phyloP scores from a whole-genome alignment of 2,329 filamentous ascomycete genomes.

The Camillea tinctor region DNA sequence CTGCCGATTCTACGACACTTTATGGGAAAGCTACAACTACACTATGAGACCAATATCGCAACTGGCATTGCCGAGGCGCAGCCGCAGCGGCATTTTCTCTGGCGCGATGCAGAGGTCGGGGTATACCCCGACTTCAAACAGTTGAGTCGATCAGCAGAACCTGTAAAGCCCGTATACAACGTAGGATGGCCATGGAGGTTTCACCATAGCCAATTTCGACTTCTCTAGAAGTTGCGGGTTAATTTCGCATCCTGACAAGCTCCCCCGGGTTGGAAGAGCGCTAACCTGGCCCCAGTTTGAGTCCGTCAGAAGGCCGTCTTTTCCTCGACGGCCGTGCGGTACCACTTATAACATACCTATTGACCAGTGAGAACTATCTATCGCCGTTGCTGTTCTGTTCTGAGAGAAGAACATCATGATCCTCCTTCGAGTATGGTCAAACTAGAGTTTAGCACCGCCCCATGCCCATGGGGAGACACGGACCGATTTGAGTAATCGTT shows the following conservation, averaged over 20 bases:
- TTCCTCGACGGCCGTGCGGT: background rate
- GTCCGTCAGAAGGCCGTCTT: background rate
- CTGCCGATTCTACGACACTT: slow-evolving; percentile 4
- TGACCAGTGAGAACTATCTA: background rate
- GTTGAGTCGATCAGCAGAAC: background rate
- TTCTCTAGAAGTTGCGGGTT: background rate
- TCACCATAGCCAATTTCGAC: background rate
- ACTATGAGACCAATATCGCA: background rate
- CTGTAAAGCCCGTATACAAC: background rate
- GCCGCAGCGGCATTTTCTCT: background rate
- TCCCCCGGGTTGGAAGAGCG: background rate
- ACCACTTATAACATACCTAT: background rate
- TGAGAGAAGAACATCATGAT: background rate
- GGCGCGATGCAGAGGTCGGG: background rate
- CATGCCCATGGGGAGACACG: background rate
- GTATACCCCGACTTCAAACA: background rate
- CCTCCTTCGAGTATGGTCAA: background rate
- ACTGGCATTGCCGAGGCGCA: background rate
- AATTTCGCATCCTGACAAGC: background rate
- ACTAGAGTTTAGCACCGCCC: background rate
- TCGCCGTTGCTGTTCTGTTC: background rate
- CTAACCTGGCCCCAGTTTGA: background rate
- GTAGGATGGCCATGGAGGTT: background rate
- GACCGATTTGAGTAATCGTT: background rate
- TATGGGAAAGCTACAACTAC: background rate